A percentile compares a stretch with the other conserved stretches of the same genome.
These are phyloP conservation scores for Candida ficus DNA, from an alignment of 805 yeast genomes.

Conservation along the genomic window DNA sequence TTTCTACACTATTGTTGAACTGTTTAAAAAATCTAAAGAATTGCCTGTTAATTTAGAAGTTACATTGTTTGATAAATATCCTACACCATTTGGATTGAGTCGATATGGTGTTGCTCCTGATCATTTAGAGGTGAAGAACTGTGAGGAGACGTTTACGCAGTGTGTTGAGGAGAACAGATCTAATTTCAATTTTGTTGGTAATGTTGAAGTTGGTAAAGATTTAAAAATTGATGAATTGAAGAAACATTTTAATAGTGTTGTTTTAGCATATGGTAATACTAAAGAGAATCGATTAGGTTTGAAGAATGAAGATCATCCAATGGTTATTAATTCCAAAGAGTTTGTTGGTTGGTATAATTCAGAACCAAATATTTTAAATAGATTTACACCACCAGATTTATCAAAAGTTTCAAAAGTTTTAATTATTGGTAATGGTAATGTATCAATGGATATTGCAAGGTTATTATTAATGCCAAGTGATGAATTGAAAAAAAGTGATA, in stretches of 20 bases:
- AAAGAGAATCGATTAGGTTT: conserved; percentile 47
- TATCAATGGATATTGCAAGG: conserved; percentile 87
- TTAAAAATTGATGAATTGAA: conserved; percentile 45
- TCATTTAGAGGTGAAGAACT: conserved; percentile 92
- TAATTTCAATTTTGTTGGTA: conserved; percentile 61
- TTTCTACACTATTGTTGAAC: conserved; percentile 77
- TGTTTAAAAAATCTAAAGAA: conserved; percentile 42
- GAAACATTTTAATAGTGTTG: conserved; percentile 61
- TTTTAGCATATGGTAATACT: conserved; percentile 80
- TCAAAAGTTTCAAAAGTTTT: conserved; percentile 58
- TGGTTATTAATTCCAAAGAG: conserved; percentile 73
- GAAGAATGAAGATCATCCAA: conserved; percentile 51
- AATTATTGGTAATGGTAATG: conserved; percentile 96
- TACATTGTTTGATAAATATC: conserved; percentile 77
- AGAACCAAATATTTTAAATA: conserved; percentile 49
- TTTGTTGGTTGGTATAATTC: conserved; percentile 98
- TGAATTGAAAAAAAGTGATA: conserved; percentile 69
- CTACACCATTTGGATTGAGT: conserved; percentile 88
- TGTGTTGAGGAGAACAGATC: conserved; percentile 16
- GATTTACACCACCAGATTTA: conserved; percentile 48
- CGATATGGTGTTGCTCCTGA: conserved; percentile 99
- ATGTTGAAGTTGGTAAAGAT: conserved; percentile 62
- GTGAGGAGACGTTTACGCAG: conserved; percentile 61
- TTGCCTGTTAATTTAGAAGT: conserved; percentile 30
- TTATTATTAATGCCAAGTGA: conserved; percentile 54